Base-by-base conservation (phyloP, 176 grass and related monocot genomes). In the Ensete glaucum region DNA sequence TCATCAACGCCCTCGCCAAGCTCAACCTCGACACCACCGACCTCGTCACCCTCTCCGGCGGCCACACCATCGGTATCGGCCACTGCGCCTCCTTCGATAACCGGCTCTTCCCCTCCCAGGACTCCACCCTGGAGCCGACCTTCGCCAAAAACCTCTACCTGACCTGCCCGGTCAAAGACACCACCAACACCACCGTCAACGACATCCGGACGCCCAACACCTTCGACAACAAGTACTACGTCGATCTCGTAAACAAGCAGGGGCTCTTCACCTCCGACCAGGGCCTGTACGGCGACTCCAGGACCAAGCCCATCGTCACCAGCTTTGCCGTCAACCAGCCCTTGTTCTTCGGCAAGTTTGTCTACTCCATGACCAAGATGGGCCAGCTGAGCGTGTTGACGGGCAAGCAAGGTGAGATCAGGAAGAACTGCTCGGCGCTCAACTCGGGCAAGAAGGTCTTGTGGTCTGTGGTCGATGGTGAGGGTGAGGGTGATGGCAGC, bases 251-350 rank as follows among this genome's bases (percentile, higher is more conserved):
- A 4, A 66, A 11, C n/a, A 52, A 24, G 56, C 73, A 72, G 75
- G 81, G 83, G 69, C 78, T 80, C 11, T 75, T 90, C 78, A 52
- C 25, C 9, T 90, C 88, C 43, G 88, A 90, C 72, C 88, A 90
- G 71, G 57, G 73, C 57, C 52, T 86, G 75, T 81, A 82, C 11
- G 62, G 73, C 20, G 80, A 79, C 66, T 17, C 58, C 1, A 14
- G 12, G 54, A 90, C 84, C 0, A 70, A 70, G 17, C 67, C 67
- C 67, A 50, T 70, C 67, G 54, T 74, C 13, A 59, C 13, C 8
- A 57, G 16, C 24, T 74, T 74, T 15, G 73, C 73, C 25, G 1
- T 0, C 7, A 11, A 43, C 25, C 73, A 43, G 73, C 3, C 54
- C 5, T 23, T 74, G 23, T 74, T 74, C 54, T 74, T 74, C 15